Conservation (phyloP, 306 rosid species). For the Fagus crenata region DNA sequence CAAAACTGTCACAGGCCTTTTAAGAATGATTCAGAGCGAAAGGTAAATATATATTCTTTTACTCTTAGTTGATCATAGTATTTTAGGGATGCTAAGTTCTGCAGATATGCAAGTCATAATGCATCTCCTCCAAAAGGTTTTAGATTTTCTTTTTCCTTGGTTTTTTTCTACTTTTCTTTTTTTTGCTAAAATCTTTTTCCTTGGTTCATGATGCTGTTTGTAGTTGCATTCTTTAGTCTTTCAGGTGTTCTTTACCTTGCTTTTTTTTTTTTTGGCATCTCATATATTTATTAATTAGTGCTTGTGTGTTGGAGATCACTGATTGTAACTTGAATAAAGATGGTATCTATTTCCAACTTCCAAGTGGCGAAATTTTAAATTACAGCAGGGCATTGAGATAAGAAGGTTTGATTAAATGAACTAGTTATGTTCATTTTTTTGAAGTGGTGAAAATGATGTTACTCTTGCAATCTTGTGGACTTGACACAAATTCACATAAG, state of each 20-base stretch:
- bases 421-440: neutral
- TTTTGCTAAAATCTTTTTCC: no score
- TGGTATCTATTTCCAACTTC: neutral
- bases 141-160: neutral
- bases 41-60: slow-evolving; percentile 48
- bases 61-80: no score
- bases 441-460: neutral
- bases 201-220: neutral
- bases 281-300: neutral
- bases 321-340: neutral
- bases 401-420: neutral
- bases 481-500: neutral
- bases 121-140: slow-evolving; percentile 4
- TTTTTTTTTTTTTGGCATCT: neutral
- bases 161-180: no score
- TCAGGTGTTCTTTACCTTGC: neutral
- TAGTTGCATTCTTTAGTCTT: neutral
- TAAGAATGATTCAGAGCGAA: slow-evolving; percentile 93
- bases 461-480: neutral
- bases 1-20: slow-evolving; percentile 95
- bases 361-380: neutral
- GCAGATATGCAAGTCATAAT: slow-evolving; percentile 1
- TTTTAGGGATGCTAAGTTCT: no score
- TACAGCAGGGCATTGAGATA: neutral
- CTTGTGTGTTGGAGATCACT: neutral